Base-by-base conservation (phyloP, 345 rosid species). In the Syzygium aqueum region DNA sequence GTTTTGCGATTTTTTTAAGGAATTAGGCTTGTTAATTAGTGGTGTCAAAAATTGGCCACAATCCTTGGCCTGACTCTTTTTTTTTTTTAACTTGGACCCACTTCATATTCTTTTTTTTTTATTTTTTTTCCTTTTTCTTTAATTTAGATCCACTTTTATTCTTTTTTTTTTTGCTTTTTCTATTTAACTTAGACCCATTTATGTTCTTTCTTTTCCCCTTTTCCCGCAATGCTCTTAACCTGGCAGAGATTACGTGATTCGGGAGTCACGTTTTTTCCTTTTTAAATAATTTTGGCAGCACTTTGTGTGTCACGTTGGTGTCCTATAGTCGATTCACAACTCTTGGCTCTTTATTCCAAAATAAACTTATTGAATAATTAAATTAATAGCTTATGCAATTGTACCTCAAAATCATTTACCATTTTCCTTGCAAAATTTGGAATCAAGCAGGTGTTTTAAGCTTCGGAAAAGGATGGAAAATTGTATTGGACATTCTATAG, bases 231-330 rank as follows among this genome's bases (percentile, higher is more conserved):
- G 21, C 11, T 63, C 40, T 28, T 3, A 15, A 63, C 37, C 28
- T 63, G 37, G 19, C 28, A 9, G 22, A 63, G 40, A 15, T 63
- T 63, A 28, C 37, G 10, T 63, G 11, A 63, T 63, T 63, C 11
- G 10, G 2, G 5, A 63, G 40, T 63, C 40, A 7, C 2, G 37
- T 3, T 63, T n/a, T 63, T 14, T n/a, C 2, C 37, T 28, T 6
- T 14, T 2, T 3, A 6, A 28, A n/a, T 0, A 6, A 1, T 1
- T 14, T n/a, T 63, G 11, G 5, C 40, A 7, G 37, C 21, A 63
- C 6, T 63, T 28, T 7, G 40, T 28, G 2, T 28, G 77, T 63
- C 17, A n/a, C 4, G 17, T 63, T 56, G 37, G 37, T 63, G 5
- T 63, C 10, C 11, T 63, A 3, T 6, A 63, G 40, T 63, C 16